These are phyloP conservation scores for Apiospora marii DNA, from an alignment of 2,329 filamentous ascomycete species.

Conservation along the genomic window DNA sequence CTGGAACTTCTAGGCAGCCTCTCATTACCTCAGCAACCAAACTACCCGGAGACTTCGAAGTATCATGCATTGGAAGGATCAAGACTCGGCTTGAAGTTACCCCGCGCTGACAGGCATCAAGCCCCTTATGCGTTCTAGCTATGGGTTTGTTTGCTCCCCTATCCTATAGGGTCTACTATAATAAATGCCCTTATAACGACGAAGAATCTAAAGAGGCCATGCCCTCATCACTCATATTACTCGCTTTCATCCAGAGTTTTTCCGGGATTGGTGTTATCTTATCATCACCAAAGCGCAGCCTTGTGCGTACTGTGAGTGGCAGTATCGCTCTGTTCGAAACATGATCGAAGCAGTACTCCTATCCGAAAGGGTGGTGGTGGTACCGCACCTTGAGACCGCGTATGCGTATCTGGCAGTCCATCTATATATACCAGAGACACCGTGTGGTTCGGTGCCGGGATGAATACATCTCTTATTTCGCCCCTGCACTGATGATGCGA, in stretches of 20 bases:
- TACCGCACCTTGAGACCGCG: neutral
- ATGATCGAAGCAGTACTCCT: neutral
- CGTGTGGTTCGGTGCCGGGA: neutral
- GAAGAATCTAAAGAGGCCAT: neutral
- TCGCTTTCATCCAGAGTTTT: neutral
- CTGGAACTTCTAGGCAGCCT: neutral
- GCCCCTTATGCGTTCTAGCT: neutral
- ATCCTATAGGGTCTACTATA: neutral
- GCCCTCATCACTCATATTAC: too few relatives aligned
- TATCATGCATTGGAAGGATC: neutral
- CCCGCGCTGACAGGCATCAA: conserved; percentile 4
- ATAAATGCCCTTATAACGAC: neutral
- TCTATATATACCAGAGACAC: neutral
- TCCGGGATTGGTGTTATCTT: neutral
- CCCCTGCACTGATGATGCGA: conserved; percentile 68
- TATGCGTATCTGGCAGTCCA: neutral
- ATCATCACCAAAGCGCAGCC: neutral
- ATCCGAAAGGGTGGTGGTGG: neutral
- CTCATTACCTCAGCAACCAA: neutral
- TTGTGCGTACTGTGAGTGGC: neutral
- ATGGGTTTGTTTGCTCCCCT: neutral
- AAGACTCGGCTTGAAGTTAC: conserved; percentile 6
- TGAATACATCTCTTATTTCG: conserved; percentile 43
- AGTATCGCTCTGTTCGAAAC: neutral
- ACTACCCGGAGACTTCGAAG: neutral